Base-by-base conservation (phyloP, 495 filamentous ascomycete species). In the Aspergillus homomorphus region DNA sequence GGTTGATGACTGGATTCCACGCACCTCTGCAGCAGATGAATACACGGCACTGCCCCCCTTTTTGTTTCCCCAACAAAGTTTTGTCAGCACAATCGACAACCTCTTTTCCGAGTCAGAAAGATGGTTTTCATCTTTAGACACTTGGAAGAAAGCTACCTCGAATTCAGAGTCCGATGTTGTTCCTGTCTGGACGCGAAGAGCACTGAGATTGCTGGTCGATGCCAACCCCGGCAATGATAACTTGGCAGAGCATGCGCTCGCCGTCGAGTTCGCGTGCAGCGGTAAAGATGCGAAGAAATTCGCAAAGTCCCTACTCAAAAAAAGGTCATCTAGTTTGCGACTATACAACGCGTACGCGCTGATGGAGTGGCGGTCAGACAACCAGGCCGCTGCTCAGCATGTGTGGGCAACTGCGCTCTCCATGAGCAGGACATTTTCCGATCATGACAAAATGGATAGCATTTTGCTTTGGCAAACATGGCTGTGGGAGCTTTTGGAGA, bases 291-390 rank as follows among this genome's bases (percentile, higher is more conserved):
- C 83, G 44, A 87, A 80, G 58, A 92, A 90, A 63, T 80, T 80
- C 14, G 89, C 89, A 10, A 96, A 92, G 62, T 72, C 65, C 1
- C 69, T 95, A 0, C 67, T 97, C 12, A 93, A 90, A 64, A 77
- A 78, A 52, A 80, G 84, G 58, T 76, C 84, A 1, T 79, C 85
- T 0, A 89, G 82, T 64, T 68, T 90, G 9, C 73, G 79, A 28
- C 73, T 96, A 4, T 96, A 93, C 70, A 89, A 91, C 63, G 84
- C 84, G 0, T 93, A 91, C 60, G 88, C 87, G 3, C 73, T 91
- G 22, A 81, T 91, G 42, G 88, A 96, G 68, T 82, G 77, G 63
- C 77, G 78, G 26, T 80, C 78, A 51, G 78, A 76, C 0, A 84
- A 85, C 50, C 53, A 65, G 0, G 74, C 79, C 6, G 70, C 80